These are phyloP conservation scores for Deinandra increscens DNA, from an alignment of 129 eudicot species.

Conservation along the genomic window DNA sequence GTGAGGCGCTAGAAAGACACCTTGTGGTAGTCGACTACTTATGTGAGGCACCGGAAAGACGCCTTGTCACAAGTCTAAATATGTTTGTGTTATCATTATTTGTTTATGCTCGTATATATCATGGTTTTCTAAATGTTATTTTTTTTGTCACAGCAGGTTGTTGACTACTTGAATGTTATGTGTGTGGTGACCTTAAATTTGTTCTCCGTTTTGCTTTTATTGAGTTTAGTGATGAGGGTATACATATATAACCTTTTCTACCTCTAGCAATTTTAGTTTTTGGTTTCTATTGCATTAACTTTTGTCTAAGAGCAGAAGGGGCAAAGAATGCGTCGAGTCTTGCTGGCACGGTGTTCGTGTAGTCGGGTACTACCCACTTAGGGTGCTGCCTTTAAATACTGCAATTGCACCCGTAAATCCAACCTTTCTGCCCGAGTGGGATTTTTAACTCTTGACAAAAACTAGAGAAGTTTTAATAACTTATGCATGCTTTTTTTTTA, in stretches of 20 bases:
- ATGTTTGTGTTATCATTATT: background rate
- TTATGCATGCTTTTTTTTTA: background rate
- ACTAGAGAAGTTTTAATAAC: background rate
- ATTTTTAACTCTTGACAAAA: background rate
- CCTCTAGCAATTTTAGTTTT: background rate
- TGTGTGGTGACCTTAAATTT: constrained; percentile 85
- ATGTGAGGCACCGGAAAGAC: no score
- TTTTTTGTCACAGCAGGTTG: constrained; percentile 51
- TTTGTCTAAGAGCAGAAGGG: constrained; percentile 55
- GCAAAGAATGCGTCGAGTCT: constrained; percentile 78
- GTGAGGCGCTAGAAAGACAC: no score
- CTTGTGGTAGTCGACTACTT: no score
- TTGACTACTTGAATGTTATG: constrained; percentile 89
- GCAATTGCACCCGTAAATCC: constrained; percentile 98
- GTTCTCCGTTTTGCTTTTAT: constrained; percentile 86
- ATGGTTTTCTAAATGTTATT: constrained; percentile 7
- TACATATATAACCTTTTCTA: constrained; percentile 2
- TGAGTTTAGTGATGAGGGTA: constrained; percentile 88
- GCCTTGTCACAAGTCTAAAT: no score
- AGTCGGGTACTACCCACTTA: constrained; percentile 78
- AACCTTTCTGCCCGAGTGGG: constrained; percentile 76
- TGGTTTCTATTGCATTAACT: constrained; percentile 18
- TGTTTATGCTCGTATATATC: constrained; percentile 12
- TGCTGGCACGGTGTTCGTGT: constrained; percentile 96
- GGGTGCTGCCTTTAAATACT: constrained; percentile 91